Conservation (phyloP, 192 early-diverging fungal genomes). For the Ambispora gerdemannii region DNA sequence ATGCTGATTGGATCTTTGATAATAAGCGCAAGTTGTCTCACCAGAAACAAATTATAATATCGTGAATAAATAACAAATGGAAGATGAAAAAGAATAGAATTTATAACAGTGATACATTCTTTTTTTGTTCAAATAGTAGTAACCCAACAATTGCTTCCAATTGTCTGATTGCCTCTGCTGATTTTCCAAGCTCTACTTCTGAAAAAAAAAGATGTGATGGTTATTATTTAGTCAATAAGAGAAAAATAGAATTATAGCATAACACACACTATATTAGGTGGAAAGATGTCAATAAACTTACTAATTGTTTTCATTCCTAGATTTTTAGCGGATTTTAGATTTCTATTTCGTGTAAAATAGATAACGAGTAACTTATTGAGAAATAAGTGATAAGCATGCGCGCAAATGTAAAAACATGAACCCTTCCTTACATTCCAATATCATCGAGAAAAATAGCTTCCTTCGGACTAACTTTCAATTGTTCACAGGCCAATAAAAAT, state of each 20-base stretch:
- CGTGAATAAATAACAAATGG: too few species aligned
- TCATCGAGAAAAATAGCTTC: conserved; percentile 84
- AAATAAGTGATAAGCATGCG: conserved; percentile 1
- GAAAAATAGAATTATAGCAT: not conserved
- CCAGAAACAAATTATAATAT: too few species aligned
- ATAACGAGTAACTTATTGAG: not conserved
- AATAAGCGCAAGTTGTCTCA: too few species aligned
- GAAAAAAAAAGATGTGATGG: not conserved
- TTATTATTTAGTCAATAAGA: not conserved
- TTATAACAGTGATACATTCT: too few species aligned
- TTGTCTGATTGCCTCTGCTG: conserved; percentile 48
- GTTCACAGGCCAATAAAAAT: conserved; percentile 69
- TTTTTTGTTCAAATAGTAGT: conserved; percentile 1
- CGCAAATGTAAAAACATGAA: conserved; percentile 14
- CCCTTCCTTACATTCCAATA: conserved; percentile 56
- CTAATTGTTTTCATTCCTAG: conserved; percentile 73
- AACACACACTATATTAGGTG: too few species aligned
- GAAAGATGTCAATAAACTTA: conserved; percentile 40
- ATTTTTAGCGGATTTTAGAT: conserved; percentile 64
- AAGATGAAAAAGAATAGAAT: too few species aligned
- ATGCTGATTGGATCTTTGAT: too few species aligned
- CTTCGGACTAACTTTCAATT: conserved; percentile 59
- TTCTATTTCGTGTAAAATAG: conserved; percentile 33
- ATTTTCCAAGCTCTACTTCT: conserved; percentile 51
- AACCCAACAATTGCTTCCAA: conserved; percentile 43